A percentile compares a stretch with the other conserved stretches of the same genome.
Conservation (phyloP, 306 rosid genomes). For the Gynostemma pentaphyllum region DNA sequence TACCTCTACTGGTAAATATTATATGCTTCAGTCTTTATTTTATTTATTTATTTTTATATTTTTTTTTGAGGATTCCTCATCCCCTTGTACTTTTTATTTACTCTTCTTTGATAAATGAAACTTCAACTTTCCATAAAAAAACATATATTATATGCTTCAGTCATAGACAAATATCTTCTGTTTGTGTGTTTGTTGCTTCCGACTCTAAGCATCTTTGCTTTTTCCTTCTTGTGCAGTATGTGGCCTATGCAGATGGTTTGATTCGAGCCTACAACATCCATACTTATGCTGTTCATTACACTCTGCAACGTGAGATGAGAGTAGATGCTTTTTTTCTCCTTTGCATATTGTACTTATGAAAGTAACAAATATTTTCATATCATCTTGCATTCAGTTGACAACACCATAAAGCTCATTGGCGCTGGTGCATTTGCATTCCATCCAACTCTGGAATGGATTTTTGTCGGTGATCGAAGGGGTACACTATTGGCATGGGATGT, state of each 20-base stretch:
- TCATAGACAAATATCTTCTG: too few relatives aligned
- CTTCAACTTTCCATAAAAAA: too few relatives aligned
- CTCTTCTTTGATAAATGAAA: too few relatives aligned
- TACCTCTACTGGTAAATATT: constrained; percentile 59
- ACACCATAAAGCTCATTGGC: constrained; percentile 84
- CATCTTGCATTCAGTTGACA: constrained; percentile 49
- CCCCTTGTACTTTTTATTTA: too few relatives aligned
- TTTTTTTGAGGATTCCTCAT: too few relatives aligned
- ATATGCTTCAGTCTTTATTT: constrained; percentile 7
- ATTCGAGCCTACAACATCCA: constrained; percentile 93
- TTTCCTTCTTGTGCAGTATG: constrained; percentile 50
- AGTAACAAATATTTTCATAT: constrained; percentile 12
- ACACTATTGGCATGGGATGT: constrained; percentile 96
- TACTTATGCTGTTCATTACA: constrained; percentile 91
- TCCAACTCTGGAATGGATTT: constrained; percentile 96
- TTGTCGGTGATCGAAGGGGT: constrained; percentile 97
- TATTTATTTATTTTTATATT: too few relatives aligned
- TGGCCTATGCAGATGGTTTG: constrained; percentile 90
- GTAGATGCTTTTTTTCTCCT: constrained; percentile 10
- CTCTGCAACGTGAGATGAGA: constrained; percentile 71
- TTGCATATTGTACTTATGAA: not conserved
- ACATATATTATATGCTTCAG: too few relatives aligned
- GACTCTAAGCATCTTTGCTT: constrained; percentile 11
- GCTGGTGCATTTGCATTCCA: constrained; percentile 97
- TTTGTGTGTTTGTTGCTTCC: too few relatives aligned